A percentile compares a stretch with the other conserved stretches of the same genome.
Evolutionary conservation across 257 asterid species (phyloP).

Genomic region (Solanum medicagineum): DNA sequence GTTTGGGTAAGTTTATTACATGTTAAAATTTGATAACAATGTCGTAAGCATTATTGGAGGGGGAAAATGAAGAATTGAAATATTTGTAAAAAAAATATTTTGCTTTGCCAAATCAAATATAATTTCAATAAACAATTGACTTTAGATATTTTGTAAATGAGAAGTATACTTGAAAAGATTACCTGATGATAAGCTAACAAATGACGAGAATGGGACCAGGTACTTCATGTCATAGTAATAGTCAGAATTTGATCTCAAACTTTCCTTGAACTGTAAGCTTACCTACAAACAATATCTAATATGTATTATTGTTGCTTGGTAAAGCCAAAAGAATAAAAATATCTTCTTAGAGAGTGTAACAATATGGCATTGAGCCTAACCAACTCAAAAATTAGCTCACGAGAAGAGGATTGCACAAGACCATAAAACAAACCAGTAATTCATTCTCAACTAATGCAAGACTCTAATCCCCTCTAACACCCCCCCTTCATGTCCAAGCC

Average conservation of each 20-base stretch:
- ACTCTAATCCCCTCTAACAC: background rate
- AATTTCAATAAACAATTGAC: background rate
- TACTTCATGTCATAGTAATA: conserved; percentile 56
- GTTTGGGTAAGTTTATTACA: background rate
- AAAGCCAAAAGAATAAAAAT: background rate
- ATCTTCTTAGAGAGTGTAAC: background rate
- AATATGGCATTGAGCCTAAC: background rate
- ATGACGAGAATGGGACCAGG: conserved; percentile 47
- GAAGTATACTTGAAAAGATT: background rate
- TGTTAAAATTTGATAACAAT: background rate
- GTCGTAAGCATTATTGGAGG: background rate
- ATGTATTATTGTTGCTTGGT: background rate
- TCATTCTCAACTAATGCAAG: background rate
- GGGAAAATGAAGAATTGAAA: background rate
- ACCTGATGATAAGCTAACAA: conserved; percentile 47
- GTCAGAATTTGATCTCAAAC: conserved; percentile 16
- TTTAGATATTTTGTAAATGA: background rate
- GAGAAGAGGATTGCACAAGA: background rate
- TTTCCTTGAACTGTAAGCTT: conserved; percentile 1
- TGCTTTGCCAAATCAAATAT: background rate
- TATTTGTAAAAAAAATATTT: background rate
- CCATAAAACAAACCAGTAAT: background rate
- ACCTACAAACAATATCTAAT: conserved; percentile 20
- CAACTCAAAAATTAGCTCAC: background rate
- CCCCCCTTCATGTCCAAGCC: background rate